Conservation (phyloP, 805 yeast species). For the Candida odintsovae region DNA sequence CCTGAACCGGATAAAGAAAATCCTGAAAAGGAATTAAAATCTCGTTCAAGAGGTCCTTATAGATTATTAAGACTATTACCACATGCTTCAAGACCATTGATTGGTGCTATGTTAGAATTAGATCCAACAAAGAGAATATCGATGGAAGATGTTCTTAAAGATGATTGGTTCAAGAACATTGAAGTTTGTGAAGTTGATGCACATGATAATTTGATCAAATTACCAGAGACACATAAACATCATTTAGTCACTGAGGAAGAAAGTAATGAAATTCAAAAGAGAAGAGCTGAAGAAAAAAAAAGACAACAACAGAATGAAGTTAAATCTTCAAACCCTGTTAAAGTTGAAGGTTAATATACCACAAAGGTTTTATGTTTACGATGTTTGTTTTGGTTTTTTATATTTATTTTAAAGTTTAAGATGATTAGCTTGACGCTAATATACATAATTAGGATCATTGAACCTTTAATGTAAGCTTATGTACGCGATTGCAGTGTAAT, state of each 20-base stretch:
- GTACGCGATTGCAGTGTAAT: no score
- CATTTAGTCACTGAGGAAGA: slow-evolving; percentile 68
- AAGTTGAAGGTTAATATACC: slow-evolving; percentile 13
- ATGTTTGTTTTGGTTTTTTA: neutral
- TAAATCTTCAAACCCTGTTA: slow-evolving; percentile 5
- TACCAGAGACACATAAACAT: slow-evolving; percentile 47
- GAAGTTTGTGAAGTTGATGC: slow-evolving; percentile 41
- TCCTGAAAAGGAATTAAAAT: slow-evolving; percentile 27
- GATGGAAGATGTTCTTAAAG: slow-evolving; percentile 47
- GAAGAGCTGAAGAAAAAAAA: slow-evolving; percentile 26
- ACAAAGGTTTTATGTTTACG: neutral
- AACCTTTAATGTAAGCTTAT: no score
- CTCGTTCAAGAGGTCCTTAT: slow-evolving; percentile 60
- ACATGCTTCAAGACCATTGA: slow-evolving; percentile 50
- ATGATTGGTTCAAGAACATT: slow-evolving; percentile 55
- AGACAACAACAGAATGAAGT: slow-evolving; percentile 20
- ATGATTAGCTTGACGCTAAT: neutral
- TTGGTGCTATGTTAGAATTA: slow-evolving; percentile 60
- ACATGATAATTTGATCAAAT: slow-evolving; percentile 19
- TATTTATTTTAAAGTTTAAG: neutral
- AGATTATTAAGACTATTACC: slow-evolving; percentile 71
- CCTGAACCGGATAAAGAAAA: slow-evolving; percentile 27
- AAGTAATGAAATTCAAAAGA: slow-evolving; percentile 35
- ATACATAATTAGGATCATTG: neutral
- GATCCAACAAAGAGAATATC: slow-evolving; percentile 53